Evolutionary conservation across 257 asterid genomes (phyloP), one percentile per base, ranked within the genome.

Genomic region (Nicotiana obtusifolia): DNA sequence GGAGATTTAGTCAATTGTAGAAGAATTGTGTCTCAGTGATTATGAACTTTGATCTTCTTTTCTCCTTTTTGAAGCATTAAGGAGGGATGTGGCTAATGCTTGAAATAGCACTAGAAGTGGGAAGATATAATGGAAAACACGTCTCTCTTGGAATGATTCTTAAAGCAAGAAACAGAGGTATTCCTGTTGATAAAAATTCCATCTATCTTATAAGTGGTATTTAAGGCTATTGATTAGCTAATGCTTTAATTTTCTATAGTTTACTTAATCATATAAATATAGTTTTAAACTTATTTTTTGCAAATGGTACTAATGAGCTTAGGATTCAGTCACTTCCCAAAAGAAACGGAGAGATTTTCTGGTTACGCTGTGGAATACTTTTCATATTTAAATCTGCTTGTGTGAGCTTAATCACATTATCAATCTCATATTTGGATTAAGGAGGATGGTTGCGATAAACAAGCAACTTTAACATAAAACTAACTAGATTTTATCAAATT

Each of bases 1-100:
- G 78, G 59, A 13, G 60, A 71, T 71, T 44, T 71, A 44, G 60
- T 71, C 78, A 71, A 71, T 71, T 71, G 78, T 41, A 57, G 78
- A 41, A 71, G 20, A 71, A 71, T 71, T 71, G 78, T 41, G 14
- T 71, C 59, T 71, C 33, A 71, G 49, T 44, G 35, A 71, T 41
- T 0, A 41, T 44, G 60, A 20, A 71, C 35, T 71, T 41, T 44
- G 37, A 13, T 71, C 59, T 49, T 41, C 35, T 69, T 69, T 67
- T 13, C 77, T 20, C 9, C 59, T 71, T 71, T 44, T 71, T 44
- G 37, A 71, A 71, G 78, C 78, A 71, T 71, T 44, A 71, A 71
- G 60, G 60, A 20, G 78, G 59, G 78, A 69, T 69, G 57, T 69
- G 13, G 78, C 59, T 69, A 69, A 20, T 15, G 10, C 77, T 69